A percentile compares a stretch with the other conserved stretches of the same genome.
phyloP scores from a whole-genome alignment of 2,329 filamentous ascomycete species.

The Davidsoniella neocaledoniae region DNA sequence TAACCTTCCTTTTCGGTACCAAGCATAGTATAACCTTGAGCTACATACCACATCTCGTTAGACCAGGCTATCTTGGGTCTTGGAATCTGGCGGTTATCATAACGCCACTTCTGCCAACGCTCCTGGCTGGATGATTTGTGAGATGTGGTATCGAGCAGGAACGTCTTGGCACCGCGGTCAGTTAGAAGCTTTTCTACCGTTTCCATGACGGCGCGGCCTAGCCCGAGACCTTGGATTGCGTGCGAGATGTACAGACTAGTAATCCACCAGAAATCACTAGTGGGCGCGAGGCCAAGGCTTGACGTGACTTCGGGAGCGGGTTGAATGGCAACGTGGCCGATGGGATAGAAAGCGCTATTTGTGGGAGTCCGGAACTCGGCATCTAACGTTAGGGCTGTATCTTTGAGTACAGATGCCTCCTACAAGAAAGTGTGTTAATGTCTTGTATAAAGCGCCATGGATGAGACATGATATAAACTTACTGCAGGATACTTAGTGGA shows the following conservation, averaged over 20 bases:
- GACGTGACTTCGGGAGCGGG: conserved; percentile 18
- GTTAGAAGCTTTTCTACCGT: conserved; percentile 20
- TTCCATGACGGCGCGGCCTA: conserved; percentile 22
- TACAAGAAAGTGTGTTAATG: conserved; percentile 7
- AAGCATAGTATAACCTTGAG: conserved; percentile 17
- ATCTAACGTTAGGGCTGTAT: conserved; percentile 20
- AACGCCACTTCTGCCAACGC: conserved; percentile 15
- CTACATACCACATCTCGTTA: conserved; percentile 20
- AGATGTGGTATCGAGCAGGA: conserved; percentile 22
- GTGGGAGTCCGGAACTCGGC: conserved; percentile 19
- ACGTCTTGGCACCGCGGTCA: conserved; percentile 18
- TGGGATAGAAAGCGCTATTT: conserved; percentile 20
- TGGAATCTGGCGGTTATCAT: conserved; percentile 17
- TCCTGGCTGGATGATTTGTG: conserved; percentile 18
- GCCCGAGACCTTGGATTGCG: conserved; percentile 21
- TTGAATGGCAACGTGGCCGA: conserved; percentile 26
- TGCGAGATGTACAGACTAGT: conserved; percentile 26
- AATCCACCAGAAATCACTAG: conserved; percentile 21
- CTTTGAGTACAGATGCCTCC: conserved; percentile 21
- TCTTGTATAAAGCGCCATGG: not conserved
- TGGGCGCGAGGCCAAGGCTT: conserved; percentile 18
- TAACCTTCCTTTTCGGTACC: conserved; percentile 13
- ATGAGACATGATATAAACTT: not conserved
- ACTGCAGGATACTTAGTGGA: conserved; percentile 1
- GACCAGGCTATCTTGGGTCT: conserved; percentile 15